Evolutionary conservation across 306 rosid species (phyloP).

Genomic region (Glycyrrhiza uralensis): DNA sequence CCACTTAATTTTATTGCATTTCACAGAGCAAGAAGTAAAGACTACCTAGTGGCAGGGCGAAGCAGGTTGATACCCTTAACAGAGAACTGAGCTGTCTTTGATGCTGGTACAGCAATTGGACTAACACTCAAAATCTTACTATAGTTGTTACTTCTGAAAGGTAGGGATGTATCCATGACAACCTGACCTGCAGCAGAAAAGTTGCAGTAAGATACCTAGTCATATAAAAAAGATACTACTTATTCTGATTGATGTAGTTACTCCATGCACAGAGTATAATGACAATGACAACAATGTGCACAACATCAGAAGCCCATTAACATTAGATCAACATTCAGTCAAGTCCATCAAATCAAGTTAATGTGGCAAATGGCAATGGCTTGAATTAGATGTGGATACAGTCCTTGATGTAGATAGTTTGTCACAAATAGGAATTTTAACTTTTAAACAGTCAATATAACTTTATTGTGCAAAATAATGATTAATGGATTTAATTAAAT

Average conservation of each 20-base stretch:
- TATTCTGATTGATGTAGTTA: neutral
- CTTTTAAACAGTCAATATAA: neutral
- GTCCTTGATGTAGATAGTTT: neutral
- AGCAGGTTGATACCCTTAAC: slow-evolving; percentile 74
- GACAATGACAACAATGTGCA: neutral
- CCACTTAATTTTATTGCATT: slow-evolving; percentile 5
- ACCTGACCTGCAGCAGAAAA: slow-evolving; percentile 65
- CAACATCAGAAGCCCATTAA: slow-evolving; percentile 10
- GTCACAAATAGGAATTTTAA: neutral
- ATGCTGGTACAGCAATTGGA: slow-evolving; percentile 75
- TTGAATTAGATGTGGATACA: neutral
- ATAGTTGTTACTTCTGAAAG: slow-evolving; percentile 48
- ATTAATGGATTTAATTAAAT: slow-evolving; percentile 2
- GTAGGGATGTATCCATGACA: slow-evolving; percentile 64
- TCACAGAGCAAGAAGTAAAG: neutral
- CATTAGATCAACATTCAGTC: neutral
- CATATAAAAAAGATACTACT: slow-evolving; percentile 9
- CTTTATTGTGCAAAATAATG: slow-evolving; percentile 10
- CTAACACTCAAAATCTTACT: slow-evolving; percentile 63
- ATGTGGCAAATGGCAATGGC: neutral
- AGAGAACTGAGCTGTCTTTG: slow-evolving; percentile 57
- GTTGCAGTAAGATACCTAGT: slow-evolving; percentile 16
- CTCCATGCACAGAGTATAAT: neutral
- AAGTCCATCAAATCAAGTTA: slow-evolving; percentile 11
- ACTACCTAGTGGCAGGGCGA: slow-evolving; percentile 62